These are phyloP conservation scores for Lecanicillium sp. DNA, from an alignment of 2,329 filamentous ascomycete species.

Conservation along the genomic window DNA sequence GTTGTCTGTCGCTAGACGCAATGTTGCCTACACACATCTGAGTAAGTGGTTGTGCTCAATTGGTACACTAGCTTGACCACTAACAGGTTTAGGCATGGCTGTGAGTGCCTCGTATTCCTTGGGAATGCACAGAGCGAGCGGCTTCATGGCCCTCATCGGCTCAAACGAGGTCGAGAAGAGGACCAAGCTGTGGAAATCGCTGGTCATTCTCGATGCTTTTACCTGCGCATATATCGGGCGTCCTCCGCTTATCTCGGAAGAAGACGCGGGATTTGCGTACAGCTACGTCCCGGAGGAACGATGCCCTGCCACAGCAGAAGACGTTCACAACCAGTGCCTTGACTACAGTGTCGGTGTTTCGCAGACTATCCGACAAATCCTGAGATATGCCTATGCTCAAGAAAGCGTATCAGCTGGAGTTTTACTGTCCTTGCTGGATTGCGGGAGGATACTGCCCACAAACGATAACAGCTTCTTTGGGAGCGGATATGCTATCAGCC, in stretches of 20 bases:
- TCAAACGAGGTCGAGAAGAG: background rate
- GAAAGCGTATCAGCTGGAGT: background rate
- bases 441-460: background rate
- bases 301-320: background rate
- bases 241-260: background rate
- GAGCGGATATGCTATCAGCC: no score
- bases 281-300: background rate
- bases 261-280: background rate
- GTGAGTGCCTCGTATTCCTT: slow-evolving; percentile 51
- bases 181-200: background rate
- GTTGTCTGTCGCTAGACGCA: slow-evolving; percentile 53
- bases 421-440: background rate
- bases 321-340: background rate
- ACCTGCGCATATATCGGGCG: slow-evolving; percentile 1
- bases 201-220: slow-evolving; percentile 5
- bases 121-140: background rate
- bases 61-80: background rate
- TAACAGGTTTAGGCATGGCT: slow-evolving; percentile 44
- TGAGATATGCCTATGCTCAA: slow-evolving; percentile 1
- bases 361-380: background rate
- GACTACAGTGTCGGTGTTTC: background rate
- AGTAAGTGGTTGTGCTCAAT: slow-evolving; percentile 32
- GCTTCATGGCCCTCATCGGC: background rate
- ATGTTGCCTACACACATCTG: slow-evolving; percentile 54
- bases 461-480: no score